Base-by-base conservation (phyloP, 768 basidiomycete species). In the Boletellus emodensis region DNA sequence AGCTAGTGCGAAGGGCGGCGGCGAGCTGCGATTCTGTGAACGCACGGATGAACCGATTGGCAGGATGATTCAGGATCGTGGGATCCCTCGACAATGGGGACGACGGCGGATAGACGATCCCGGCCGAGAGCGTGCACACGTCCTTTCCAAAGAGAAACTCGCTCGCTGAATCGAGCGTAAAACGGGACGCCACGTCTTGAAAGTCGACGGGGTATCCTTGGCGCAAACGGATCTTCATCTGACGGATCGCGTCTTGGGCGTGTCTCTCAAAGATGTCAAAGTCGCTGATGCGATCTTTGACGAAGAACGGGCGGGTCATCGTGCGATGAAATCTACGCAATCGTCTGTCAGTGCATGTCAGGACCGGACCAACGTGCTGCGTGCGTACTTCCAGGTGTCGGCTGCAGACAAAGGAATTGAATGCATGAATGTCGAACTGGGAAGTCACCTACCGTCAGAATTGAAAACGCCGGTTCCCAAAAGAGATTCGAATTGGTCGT, bases 131-230 rank as follows among this genome's bases (percentile, higher is more conserved):
- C 0, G 67, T 68, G 34, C 68, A 28, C 10, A 73, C 74, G 17
- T 69, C 60, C 14, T 61, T 60, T 28, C 80, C 78, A 51, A 81
- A 80, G 10, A 82, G 70, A 57, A 83, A 82, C 22, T 78, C 77
- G 0, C 80, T 76, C 0, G 79, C 79, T 1, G 78, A 79, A 57
- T 84, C 82, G 32, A 84, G 62, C 1, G 81, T 80, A 61, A 80
- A 81, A 3, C 75, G 69, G 1, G 66, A 67, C 2, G 64, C 64
- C 46, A 75, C 55, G 41, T 75, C 77, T 57, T 78, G 72, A 51
- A 75, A 68, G 55, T 78, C 73, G 34, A 79, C 58, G 4, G 73
- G 64, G 34, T 70, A 64, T 1, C 75, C 74, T 24, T 70, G 57
- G 4, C 57, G 48, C 40, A 72, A 20, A 30, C 71, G 69, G 5